Evolutionary conservation across 169 alveolate species (phyloP), one percentile per base, ranked within the genome.

Genomic region (Plasmodium adleri): DNA sequence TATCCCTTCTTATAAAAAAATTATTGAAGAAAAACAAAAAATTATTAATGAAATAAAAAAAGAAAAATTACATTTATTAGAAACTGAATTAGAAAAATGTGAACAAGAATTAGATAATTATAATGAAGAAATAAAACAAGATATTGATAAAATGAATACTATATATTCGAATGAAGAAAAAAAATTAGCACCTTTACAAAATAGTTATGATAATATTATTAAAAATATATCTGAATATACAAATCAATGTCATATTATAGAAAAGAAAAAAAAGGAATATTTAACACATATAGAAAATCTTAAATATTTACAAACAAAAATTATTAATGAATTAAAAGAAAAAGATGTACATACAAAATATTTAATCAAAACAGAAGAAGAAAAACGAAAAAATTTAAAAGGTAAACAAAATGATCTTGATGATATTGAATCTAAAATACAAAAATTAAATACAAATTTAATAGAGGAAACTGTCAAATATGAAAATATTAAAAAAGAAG

Each of bases 131-230:
- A 56, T 94, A 39, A 92, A 92, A 52, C 74, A 92, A 0, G 96
- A 94, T 28, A 75, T 86, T 15, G 72, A 62, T 32, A 86, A 72
- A 45, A 91, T 92, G 32, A 91, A 80, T 75, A 64, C 68, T 17
- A 87, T 78, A n/a, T 73, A 92, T 59, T 88, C 94, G 12, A 74
- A 88, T 26, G 87, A 72, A 45, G 96, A 94, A 56, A 52, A 88
- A 17, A 73, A 72, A 10, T 73, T 94, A 22, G 96, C 96, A 4
- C 96, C 96, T 26, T 26, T 94, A 54, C 96, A 94, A 75, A 90
- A 90, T 24, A 73, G 66, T 45, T 91, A 90, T 64, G 96, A 94
- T 54, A 71, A 54, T 32, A 7, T 67, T 4, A 67, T 90, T 12
- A 92, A 90, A 72, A 88, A 85, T 13, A 73, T 89, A 9, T 88